Conservation (phyloP, 2,329 filamentous ascomycete species). For the Alternaria angustiovoidea region DNA sequence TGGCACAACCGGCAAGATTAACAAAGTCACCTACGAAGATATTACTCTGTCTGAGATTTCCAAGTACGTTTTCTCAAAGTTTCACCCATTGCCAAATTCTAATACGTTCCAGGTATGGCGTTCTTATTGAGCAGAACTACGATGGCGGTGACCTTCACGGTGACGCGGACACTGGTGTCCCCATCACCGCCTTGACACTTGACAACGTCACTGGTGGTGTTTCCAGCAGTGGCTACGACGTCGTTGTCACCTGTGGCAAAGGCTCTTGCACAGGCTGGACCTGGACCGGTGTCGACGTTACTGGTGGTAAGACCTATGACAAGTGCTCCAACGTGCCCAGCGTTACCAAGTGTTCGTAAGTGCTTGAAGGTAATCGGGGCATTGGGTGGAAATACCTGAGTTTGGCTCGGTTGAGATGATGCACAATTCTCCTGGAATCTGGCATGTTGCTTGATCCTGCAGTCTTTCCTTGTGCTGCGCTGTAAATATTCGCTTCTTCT, state of each 20-base stretch:
- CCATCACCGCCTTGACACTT: slow-evolving; percentile 55
- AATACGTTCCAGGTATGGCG: slow-evolving; percentile 49
- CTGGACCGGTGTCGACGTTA: slow-evolving; percentile 56
- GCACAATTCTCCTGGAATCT: background rate
- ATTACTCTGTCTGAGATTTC: slow-evolving; percentile 56
- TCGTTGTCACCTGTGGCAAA: slow-evolving; percentile 62
- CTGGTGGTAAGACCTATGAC: slow-evolving; percentile 49
- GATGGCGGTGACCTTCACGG: slow-evolving; percentile 55
- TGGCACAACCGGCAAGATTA: slow-evolving; percentile 60
- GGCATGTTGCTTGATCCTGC: background rate
- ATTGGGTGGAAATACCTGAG: background rate
- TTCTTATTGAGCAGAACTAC: slow-evolving; percentile 63
- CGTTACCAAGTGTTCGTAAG: slow-evolving; percentile 28
- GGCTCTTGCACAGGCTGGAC: slow-evolving; percentile 62
- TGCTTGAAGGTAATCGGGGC: background rate
- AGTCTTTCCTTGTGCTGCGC: background rate
- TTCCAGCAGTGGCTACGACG: slow-evolving; percentile 55
- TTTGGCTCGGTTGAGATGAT: background rate
- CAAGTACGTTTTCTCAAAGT: slow-evolving; percentile 22
- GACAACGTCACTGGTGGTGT: slow-evolving; percentile 47
- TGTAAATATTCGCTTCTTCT: slow-evolving; percentile 6
- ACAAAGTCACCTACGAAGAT: slow-evolving; percentile 56
- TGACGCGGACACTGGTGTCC: slow-evolving; percentile 56
- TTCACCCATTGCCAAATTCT: background rate
- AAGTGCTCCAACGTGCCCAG: slow-evolving; percentile 48